These are phyloP conservation scores for Heracleum sosnowskyi DNA, from an alignment of 129 eudicot species.

Conservation along the genomic window DNA sequence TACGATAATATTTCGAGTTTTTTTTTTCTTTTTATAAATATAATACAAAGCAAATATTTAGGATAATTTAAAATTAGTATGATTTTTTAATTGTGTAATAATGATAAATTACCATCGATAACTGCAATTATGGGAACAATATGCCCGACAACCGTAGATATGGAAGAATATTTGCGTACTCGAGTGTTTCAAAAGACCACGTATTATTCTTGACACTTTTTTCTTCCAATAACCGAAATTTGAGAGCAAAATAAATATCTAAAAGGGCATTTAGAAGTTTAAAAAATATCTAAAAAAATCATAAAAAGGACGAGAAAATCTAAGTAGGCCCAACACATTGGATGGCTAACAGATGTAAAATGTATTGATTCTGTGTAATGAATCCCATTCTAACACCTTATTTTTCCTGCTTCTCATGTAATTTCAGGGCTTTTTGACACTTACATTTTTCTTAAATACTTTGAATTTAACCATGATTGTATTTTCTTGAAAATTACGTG, in stretches of 20 bases:
- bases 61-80: too few relatives aligned
- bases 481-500: too few relatives aligned
- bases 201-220: not conserved
- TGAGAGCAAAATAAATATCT: not conserved
- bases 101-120: too few relatives aligned
- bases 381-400: not conserved
- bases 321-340: slow-evolving; percentile 4
- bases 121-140: too few relatives aligned
- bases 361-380: not conserved
- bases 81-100: too few relatives aligned
- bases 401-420: not conserved
- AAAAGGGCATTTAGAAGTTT: too few relatives aligned
- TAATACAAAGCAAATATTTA: too few relatives aligned
- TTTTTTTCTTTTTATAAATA: too few relatives aligned
- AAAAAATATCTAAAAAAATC: not conserved
- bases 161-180: not conserved
- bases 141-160: not conserved
- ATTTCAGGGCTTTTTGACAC: not conserved
- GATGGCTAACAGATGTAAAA: not conserved
- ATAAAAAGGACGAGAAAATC: not conserved
- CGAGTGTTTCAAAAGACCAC: not conserved
- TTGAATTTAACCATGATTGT: too few relatives aligned
- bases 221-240: not conserved
- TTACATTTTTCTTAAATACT: too few relatives aligned
- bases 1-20: too few relatives aligned